Evolutionary conservation across 331 rosid genomes (phyloP), one percentile per base, ranked within the genome.

Genomic region (Phaseolus coccineus): DNA sequence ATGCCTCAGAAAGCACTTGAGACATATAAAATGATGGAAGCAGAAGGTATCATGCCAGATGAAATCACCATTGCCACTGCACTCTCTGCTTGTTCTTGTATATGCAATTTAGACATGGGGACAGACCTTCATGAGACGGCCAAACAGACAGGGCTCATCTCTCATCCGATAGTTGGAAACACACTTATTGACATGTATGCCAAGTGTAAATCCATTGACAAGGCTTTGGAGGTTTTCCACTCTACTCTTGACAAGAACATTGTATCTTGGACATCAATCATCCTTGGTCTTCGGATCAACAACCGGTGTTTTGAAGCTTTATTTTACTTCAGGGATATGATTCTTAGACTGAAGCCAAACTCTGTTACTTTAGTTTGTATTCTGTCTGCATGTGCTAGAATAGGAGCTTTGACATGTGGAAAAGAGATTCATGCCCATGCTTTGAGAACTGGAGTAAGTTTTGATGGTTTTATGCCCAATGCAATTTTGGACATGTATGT

Each of bases 361-460:
- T 94, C 84, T 30, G 84, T 94, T 40, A 89, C 97, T 67, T 74
- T 94, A 61, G 79, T 92, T 76, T 73, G 92, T 59, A 85, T 83
- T 40, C 80, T 94, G 44, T 87, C 97, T 37, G 96, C 92, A 50
- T 94, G 94, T 86, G 86, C 89, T 75, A 86, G 97, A 85, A 86
- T 92, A 82, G 97, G 97, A 84, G 97, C 96, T 83, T 79, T 89
- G 79, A 85, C 82, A 72, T 81, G 90, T 73, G 97, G 98, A 69
- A 91, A 92, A 86, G 97, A 92, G 87, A 90, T 92, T 84, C 98
- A 94, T 83, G 97, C 97, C 31, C 87, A 94, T 87, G 96, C 92
- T 19, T 80, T 94, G 74, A 87, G 97, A 86, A 82, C 90, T 6
- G 97, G 98, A 73, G 74, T 88, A 48, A 87, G 88, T 81, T 85